phyloP scores from a whole-genome alignment of 768 basidiomycete genomes.

The Podaxis sp. region DNA sequence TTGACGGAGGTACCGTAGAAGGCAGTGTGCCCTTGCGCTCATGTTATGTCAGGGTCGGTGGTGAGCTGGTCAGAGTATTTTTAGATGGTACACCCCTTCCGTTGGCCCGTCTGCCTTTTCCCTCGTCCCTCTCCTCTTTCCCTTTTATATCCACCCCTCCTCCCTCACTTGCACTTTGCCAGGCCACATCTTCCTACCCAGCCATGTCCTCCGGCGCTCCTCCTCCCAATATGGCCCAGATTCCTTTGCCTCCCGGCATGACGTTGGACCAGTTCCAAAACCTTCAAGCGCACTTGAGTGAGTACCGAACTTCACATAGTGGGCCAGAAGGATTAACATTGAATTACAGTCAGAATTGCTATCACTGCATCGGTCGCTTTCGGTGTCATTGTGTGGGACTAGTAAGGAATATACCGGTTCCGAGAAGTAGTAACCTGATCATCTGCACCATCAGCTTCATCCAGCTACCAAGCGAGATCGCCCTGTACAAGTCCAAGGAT shows the following conservation, averaged over 20 bases:
- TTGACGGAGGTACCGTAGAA: not conserved
- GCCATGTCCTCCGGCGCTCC: not conserved
- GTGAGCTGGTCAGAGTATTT: not conserved
- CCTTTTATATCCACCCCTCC: not conserved
- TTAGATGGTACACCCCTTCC: not conserved
- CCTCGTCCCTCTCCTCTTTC: not conserved
- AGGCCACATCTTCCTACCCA: not conserved
- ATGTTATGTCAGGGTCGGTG: not conserved
- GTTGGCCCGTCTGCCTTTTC: not conserved
- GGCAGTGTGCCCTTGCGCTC: not conserved
- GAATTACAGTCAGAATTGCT: conserved; percentile 3
- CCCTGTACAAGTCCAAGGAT: conserved; percentile 3
- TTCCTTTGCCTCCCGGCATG: conserved; percentile 9
- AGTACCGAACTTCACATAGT: not conserved
- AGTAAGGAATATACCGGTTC: not conserved
- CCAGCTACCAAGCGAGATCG: conserved; percentile 9
- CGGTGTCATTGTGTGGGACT: conserved; percentile 11
- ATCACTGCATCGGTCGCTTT: conserved; percentile 9
- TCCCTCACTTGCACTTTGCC: not conserved
- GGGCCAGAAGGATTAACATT: no score
- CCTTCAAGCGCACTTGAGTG: conserved; percentile 6
- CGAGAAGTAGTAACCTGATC: not conserved
- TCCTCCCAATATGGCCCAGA: not conserved
- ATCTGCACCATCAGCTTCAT: not conserved
- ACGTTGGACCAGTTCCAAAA: conserved; percentile 2